phyloP scores from a whole-genome alignment of 148 eudicot genomes.

The Silene latifolia region DNA sequence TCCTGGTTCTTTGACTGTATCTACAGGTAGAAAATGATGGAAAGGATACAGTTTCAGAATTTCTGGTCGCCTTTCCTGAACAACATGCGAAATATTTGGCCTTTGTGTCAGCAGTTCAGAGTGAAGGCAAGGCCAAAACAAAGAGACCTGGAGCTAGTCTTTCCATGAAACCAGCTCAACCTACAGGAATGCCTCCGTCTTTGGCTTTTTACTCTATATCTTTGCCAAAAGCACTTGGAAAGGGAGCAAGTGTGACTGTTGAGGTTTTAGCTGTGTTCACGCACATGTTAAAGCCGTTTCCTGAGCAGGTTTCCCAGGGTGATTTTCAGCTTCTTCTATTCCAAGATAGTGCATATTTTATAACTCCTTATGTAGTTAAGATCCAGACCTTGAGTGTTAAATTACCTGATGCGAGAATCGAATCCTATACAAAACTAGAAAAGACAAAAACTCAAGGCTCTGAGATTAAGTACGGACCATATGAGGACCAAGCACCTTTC shows the following conservation, averaged over 20 bases:
- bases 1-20: slow-evolving; percentile 7
- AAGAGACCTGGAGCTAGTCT: slow-evolving; percentile 45
- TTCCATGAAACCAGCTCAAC: slow-evolving; percentile 41
- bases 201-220: slow-evolving; percentile 58
- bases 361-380: slow-evolving; percentile 79
- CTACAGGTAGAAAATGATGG: slow-evolving; percentile 77
- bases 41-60: slow-evolving; percentile 51
- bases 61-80: slow-evolving; percentile 65
- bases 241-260: slow-evolving; percentile 60
- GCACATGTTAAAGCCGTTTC: slow-evolving; percentile 66
- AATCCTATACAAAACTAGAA: slow-evolving; percentile 77
- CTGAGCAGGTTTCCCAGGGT: slow-evolving; percentile 89
- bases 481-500: slow-evolving; percentile 65
- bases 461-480: slow-evolving; percentile 95
- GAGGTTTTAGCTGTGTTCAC: slow-evolving; percentile 72
- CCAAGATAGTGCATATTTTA: slow-evolving; percentile 71
- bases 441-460: slow-evolving; percentile 71
- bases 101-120: slow-evolving; percentile 42
- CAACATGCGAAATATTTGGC: slow-evolving; percentile 65
- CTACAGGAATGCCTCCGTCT: slow-evolving; percentile 52
- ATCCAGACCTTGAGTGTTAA: slow-evolving; percentile 64
- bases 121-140: slow-evolving; percentile 65
- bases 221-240: slow-evolving; percentile 56
- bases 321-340: slow-evolving; percentile 67
- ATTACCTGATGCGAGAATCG: slow-evolving; percentile 76